phyloP scores from a whole-genome alignment of 148 eudicot genomes.

The Beta vulgaris region DNA sequence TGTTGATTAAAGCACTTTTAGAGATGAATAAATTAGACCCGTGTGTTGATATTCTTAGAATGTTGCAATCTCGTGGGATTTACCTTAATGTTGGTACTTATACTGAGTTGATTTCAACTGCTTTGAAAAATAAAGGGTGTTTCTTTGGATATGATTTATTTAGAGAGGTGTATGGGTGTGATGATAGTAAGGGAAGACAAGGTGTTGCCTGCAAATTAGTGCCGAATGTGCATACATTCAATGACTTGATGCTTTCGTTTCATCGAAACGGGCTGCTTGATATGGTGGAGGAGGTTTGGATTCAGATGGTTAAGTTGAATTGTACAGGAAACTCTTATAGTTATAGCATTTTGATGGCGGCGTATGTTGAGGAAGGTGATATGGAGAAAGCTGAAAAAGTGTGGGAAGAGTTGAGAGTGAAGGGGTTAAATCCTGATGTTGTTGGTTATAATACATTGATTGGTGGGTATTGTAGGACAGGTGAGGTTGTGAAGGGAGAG shows the following conservation, averaged over 20 bases:
- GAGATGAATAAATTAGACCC: constrained; percentile 41
- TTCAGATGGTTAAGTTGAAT: constrained; percentile 42
- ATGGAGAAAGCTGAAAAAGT: constrained; percentile 52
- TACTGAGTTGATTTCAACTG: constrained; percentile 41
- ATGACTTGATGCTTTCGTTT: constrained; percentile 55
- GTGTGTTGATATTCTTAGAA: constrained; percentile 41
- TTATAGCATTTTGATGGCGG: constrained; percentile 58
- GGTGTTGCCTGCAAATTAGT: constrained; percentile 11
- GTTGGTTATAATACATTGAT: constrained; percentile 67
- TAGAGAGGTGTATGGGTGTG: constrained; percentile 37
- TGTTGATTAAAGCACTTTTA: constrained; percentile 49
- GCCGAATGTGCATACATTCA: constrained; percentile 54
- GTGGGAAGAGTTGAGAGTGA: constrained; percentile 53
- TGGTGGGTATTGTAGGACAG: constrained; percentile 65
- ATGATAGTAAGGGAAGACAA: background rate
- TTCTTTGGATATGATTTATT: constrained; percentile 57
- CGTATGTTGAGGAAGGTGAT: constrained; percentile 57
- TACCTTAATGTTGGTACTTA: constrained; percentile 35
- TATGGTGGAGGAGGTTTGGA: constrained; percentile 63
- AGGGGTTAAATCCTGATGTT: constrained; percentile 45
- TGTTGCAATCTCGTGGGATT: constrained; percentile 36
- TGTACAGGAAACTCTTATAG: constrained; percentile 43
- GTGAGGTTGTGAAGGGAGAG: constrained; percentile 55
- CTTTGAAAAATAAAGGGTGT: constrained; percentile 38
- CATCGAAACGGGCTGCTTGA: constrained; percentile 46